These are phyloP conservation scores for Cyberlindnera suaveolens DNA, from an alignment of 805 yeast genomes.

Conservation along the genomic window DNA sequence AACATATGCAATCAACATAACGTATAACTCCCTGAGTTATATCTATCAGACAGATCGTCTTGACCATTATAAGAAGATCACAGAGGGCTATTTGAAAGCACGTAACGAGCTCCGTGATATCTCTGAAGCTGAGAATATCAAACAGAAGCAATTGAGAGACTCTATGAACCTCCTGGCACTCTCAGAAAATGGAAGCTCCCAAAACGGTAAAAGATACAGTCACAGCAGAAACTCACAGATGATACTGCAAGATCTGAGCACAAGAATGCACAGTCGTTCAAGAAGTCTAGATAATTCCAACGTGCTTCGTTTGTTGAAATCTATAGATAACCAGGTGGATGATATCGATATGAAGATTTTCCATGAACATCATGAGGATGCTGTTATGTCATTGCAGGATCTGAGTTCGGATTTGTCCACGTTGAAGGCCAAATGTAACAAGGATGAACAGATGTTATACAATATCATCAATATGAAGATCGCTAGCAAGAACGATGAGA, in stretches of 20 bases:
- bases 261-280: conserved; percentile 56
- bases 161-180: conserved; percentile 38
- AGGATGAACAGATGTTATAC: conserved; percentile 25
- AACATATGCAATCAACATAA: conserved; percentile 38
- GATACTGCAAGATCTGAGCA: conserved; percentile 49
- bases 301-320: conserved; percentile 40
- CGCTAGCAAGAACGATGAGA: conserved; percentile 24
- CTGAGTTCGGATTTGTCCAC: conserved; percentile 27
- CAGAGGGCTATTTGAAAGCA: conserved; percentile 53
- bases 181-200: conserved; percentile 9
- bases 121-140: conserved; percentile 41
- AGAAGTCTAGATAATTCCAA: conserved; percentile 42
- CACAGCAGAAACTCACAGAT: conserved; percentile 28
- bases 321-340: conserved; percentile 56
- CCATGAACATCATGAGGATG: conserved; percentile 45
- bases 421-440: conserved; percentile 11
- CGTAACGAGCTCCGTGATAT: conserved; percentile 54
- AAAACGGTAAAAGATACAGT: conserved; percentile 24
- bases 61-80: conserved; percentile 50
- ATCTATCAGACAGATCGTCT: conserved; percentile 55
- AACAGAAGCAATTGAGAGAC: conserved; percentile 37
- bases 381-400: conserved; percentile 29
- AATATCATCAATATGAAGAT: conserved; percentile 30
- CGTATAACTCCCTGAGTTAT: conserved; percentile 42
- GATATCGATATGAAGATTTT: conserved; percentile 65